Evolutionary conservation across 2,329 filamentous ascomycete species (phyloP), one percentile per base, ranked within the genome.

Genomic region (Coniella lustricola): DNA sequence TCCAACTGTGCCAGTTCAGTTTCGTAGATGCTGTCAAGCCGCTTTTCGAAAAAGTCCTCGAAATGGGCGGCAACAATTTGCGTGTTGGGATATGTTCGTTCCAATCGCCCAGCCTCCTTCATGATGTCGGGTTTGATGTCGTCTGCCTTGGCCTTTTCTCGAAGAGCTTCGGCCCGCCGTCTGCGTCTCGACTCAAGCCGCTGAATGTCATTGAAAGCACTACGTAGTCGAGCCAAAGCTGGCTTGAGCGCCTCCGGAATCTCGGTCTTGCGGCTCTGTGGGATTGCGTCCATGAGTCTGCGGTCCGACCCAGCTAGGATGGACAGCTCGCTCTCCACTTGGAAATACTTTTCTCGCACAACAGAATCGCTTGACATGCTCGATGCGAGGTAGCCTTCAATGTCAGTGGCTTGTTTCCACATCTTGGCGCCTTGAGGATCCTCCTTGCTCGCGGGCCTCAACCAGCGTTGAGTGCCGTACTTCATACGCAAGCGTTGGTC

Each of bases 381-480:
- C 47, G 69, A 77, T 10, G 83, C 82, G 56, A 98, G 85, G 66
- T 96, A 97, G 3, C 87, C 85, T 34, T 90, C 85, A 34, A 96
- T 90, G 58, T 95, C 90, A 2, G 69, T 74, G 3, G 84, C 82
- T 48, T 88, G 84, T 2, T 74, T 75, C 73, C 88, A 91, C 1
- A 95, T 73, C 61, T 89, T 90, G 9, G 64, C 63, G 3, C 78
- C 77, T 48, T 73, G 69, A 65, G 82, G 79, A 20, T 91, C 90
- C 16, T 75, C 71, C 31, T 81, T 77, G 4, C 87, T 88, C 17
- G 84, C 73, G 1, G 78, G 75, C 21, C 91, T 80, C 13, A 68
- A 67, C 93, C 93, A 98, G 53, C 88, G 77, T 50, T 90, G 87
- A 0, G 90, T 96, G 18, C 93, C 93, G 60, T 89, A 90, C 60